Conservation (phyloP, 768 basidiomycete genomes). For the Lactarius quietus region DNA sequence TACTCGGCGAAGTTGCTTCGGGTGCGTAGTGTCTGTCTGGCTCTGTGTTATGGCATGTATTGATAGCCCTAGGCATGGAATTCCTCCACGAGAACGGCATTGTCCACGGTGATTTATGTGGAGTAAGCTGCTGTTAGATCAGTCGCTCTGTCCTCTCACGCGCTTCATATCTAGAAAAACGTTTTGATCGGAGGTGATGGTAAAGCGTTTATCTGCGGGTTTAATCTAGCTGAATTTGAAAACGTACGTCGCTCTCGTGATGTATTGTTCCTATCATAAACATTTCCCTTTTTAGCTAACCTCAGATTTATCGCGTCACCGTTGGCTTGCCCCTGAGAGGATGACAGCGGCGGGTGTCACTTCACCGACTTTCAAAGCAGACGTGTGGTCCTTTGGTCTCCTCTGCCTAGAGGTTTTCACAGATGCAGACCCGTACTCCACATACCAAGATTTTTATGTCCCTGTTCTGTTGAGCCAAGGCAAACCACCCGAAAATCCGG, state of each 20-base stretch:
- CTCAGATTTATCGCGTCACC: constrained; percentile 24
- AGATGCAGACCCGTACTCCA: constrained; percentile 12
- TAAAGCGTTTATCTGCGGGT: constrained; percentile 43
- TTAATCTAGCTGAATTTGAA: constrained; percentile 37
- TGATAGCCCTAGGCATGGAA: constrained; percentile 18
- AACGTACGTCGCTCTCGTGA: background rate
- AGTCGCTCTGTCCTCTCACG: background rate
- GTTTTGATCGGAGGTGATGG: constrained; percentile 41
- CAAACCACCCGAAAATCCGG: constrained; percentile 7
- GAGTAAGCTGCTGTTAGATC: constrained; percentile 16
- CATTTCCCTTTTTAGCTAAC: constrained; percentile 26
- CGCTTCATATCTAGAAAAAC: constrained; percentile 36
- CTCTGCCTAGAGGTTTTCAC: constrained; percentile 20
- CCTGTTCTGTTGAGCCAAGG: constrained; percentile 4
- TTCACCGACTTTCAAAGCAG: constrained; percentile 6
- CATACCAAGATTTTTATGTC: background rate
- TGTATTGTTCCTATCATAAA: background rate
- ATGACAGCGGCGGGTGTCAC: background rate
- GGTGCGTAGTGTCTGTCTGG: constrained; percentile 29
- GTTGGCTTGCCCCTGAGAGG: constrained; percentile 21
- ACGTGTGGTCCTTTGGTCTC: constrained; percentile 21
- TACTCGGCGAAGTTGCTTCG: constrained; percentile 39
- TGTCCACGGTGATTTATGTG: constrained; percentile 28
- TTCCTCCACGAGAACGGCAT: constrained; percentile 22
- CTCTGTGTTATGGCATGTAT: constrained; percentile 8